These are phyloP conservation scores for Tieghemiomyces parasiticus DNA, from an alignment of 192 early-diverging fungal species.

Conservation along the genomic window DNA sequence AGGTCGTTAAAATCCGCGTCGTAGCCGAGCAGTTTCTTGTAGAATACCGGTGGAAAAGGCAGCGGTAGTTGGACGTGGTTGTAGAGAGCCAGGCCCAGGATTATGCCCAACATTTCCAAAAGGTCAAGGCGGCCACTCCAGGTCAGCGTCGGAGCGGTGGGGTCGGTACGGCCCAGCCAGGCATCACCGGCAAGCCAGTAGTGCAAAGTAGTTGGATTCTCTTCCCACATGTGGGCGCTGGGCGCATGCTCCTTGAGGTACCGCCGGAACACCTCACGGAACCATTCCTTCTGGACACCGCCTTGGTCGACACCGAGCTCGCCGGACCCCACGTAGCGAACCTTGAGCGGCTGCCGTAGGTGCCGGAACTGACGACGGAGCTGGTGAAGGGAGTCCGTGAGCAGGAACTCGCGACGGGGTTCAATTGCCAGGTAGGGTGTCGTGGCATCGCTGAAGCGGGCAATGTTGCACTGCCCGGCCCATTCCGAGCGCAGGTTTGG, in stretches of 20 bases:
- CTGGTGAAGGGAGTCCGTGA: slow-evolving; percentile 55
- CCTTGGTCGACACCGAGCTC: slow-evolving; percentile 94
- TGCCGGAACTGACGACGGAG: slow-evolving; percentile 41
- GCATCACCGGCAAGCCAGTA: slow-evolving; percentile 45
- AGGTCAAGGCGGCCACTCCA: no score
- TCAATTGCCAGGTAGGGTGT: slow-evolving; percentile 55
- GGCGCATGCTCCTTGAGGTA: slow-evolving; percentile 41
- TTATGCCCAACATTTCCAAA: slow-evolving; percentile 76
- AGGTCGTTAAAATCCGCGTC: slow-evolving; percentile 25
- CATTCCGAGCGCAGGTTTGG: neutral
- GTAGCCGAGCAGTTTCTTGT: slow-evolving; percentile 52
- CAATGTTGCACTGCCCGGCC: neutral
- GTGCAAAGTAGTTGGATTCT: slow-evolving; percentile 37
- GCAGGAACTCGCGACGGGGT: slow-evolving; percentile 40
- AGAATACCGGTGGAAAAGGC: slow-evolving; percentile 56
- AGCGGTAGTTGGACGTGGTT: slow-evolving; percentile 71
- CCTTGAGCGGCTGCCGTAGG: slow-evolving; percentile 68
- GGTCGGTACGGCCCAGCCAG: no score
- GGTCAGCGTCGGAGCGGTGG: no score
- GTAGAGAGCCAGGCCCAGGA: slow-evolving; percentile 85
- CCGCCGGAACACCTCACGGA: slow-evolving; percentile 57
- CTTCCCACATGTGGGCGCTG: slow-evolving; percentile 57
- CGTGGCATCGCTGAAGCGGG: neutral
- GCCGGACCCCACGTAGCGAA: slow-evolving; percentile 73
- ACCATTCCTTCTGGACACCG: slow-evolving; percentile 94